A percentile compares a stretch with the other conserved stretches of the same genome.
Evolutionary conservation across 768 basidiomycete species (phyloP).

Genomic region (Daedaleopsis sinensis): DNA sequence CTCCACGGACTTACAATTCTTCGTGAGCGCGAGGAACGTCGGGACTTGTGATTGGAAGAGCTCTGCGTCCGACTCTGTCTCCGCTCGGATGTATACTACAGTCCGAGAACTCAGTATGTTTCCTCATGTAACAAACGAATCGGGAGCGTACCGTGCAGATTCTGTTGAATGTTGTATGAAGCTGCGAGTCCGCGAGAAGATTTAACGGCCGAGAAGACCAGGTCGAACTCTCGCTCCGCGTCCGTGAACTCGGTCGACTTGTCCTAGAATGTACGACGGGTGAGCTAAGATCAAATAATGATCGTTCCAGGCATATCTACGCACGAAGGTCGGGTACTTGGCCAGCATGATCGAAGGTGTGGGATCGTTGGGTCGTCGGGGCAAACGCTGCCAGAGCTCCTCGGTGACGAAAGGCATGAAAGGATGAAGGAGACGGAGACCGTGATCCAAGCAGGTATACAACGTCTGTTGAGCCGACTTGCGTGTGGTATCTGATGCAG

Average conservation of each 20-base stretch:
- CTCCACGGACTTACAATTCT: slow-evolving; percentile 79
- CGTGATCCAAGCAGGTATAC: slow-evolving; percentile 92
- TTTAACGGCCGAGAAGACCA: slow-evolving; percentile 79
- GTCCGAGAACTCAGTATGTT: not conserved
- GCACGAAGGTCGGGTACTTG: slow-evolving; percentile 76
- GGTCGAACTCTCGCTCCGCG: slow-evolving; percentile 84
- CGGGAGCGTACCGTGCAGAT: slow-evolving; percentile 70
- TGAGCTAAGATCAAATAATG: not conserved
- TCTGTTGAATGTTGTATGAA: slow-evolving; percentile 84
- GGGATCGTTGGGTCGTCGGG: slow-evolving; percentile 78
- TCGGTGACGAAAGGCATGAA: slow-evolving; percentile 99
- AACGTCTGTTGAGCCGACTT: slow-evolving; percentile 93
- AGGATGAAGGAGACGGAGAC: slow-evolving; percentile 89
- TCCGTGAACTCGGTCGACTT: slow-evolving; percentile 60
- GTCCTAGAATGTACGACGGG: slow-evolving; percentile 45
- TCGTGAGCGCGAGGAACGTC: slow-evolving; percentile 82
- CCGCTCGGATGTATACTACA: slow-evolving; percentile 77
- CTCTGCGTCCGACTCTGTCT: slow-evolving; percentile 59
- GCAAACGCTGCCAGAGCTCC: slow-evolving; percentile 97
- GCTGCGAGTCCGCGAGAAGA: slow-evolving; percentile 85
- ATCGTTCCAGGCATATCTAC: slow-evolving; percentile 33
- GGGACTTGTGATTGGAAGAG: slow-evolving; percentile 74
- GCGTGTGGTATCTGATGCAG: slow-evolving; percentile 60
- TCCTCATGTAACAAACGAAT: not conserved
- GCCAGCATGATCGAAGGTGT: slow-evolving; percentile 92